These are phyloP conservation scores for Cyberlindnera maclurae DNA, from an alignment of 805 yeast species.

Conservation along the genomic window DNA sequence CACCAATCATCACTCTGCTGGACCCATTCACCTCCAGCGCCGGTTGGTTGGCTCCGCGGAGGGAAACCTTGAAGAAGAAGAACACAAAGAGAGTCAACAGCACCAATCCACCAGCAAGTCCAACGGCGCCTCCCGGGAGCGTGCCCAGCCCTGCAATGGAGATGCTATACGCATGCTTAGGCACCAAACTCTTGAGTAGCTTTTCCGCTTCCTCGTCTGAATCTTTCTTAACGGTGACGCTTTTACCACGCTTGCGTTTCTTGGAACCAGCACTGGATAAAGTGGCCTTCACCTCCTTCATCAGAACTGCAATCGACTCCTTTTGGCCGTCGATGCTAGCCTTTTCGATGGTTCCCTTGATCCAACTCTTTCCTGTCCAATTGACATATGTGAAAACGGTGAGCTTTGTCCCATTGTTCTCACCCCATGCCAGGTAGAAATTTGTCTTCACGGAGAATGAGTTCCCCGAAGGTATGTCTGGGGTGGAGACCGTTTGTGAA, in stretches of 20 bases:
- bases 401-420: slow-evolving; percentile 44
- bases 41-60: neutral
- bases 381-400: slow-evolving; percentile 50
- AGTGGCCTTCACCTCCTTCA: slow-evolving; percentile 32
- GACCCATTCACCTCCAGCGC: slow-evolving; percentile 3
- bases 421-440: slow-evolving; percentile 58
- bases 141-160: neutral
- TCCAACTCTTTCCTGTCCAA: slow-evolving; percentile 74
- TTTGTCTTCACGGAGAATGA: slow-evolving; percentile 58
- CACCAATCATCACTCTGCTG: slow-evolving; percentile 17
- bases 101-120: neutral
- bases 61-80: neutral
- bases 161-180: slow-evolving; percentile 3
- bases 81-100: neutral
- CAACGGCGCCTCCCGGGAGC: neutral
- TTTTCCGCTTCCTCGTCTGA: neutral
- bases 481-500: slow-evolving; percentile 60
- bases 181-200: neutral
- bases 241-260: slow-evolving; percentile 12
- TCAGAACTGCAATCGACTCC: slow-evolving; percentile 41
- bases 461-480: slow-evolving; percentile 89
- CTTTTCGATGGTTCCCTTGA: slow-evolving; percentile 68
- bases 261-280: slow-evolving; percentile 15
- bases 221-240: slow-evolving; percentile 1
- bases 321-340: slow-evolving; percentile 74